Conservation (phyloP, 306 rosid genomes). For the Acacia confusa region DNA sequence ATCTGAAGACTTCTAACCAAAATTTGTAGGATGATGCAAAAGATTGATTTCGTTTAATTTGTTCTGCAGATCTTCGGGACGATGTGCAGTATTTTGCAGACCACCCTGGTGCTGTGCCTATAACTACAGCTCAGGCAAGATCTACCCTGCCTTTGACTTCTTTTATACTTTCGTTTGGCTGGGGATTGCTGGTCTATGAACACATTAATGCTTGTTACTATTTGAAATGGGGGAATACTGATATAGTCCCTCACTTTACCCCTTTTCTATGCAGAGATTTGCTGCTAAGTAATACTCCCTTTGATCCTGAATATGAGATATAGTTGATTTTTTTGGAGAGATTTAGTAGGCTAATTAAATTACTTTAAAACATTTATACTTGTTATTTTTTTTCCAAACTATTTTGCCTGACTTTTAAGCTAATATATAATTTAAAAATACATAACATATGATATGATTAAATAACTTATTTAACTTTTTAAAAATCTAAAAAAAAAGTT, state of each 20-base stretch:
- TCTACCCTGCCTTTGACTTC: background rate
- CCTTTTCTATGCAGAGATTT: background rate
- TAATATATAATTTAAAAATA: too few relatives aligned
- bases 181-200: background rate
- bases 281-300: background rate
- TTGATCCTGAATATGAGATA: too few relatives aligned
- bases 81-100: slow-evolving; percentile 49
- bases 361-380: too few relatives aligned
- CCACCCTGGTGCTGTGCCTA: slow-evolving; percentile 59
- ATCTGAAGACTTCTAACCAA: background rate
- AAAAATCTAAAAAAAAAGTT: too few relatives aligned
- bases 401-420: too few relatives aligned
- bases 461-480: too few relatives aligned
- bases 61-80: slow-evolving; percentile 65
- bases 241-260: background rate
- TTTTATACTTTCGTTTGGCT: background rate
- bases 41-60: slow-evolving; percentile 8
- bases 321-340: too few relatives aligned
- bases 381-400: too few relatives aligned
- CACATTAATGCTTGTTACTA: background rate
- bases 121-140: slow-evolving; percentile 46
- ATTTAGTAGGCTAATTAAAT: too few relatives aligned
- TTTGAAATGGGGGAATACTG: slow-evolving; percentile 53
- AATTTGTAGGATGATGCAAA: background rate
- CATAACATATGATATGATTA: too few relatives aligned